Percentiles rank a stretch among this genome's conserved stretches.
Conservation (phyloP, 1,139 yeast species). For the Yamadazyma diddensiae region DNA sequence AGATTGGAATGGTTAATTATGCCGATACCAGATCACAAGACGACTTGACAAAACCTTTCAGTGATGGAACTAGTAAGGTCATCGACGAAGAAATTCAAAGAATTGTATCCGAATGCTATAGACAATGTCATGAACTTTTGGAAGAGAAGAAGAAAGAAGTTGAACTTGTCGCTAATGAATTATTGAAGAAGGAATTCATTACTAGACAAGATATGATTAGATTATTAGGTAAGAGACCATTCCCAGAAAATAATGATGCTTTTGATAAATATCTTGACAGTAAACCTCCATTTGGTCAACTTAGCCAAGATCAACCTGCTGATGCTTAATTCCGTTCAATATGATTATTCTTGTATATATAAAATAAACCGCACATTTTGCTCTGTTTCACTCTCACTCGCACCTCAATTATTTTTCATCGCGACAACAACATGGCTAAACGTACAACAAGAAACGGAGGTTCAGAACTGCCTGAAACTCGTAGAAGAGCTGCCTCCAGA, state of each 20-base stretch:
- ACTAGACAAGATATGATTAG: slow-evolving; percentile 90
- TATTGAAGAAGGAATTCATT: slow-evolving; percentile 78
- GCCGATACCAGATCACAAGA: slow-evolving; percentile 53
- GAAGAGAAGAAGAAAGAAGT: slow-evolving; percentile 72
- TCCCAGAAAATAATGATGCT: slow-evolving; percentile 86
- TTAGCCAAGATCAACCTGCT: slow-evolving; percentile 6
- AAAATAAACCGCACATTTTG: background rate
- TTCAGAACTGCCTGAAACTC: slow-evolving; percentile 7
- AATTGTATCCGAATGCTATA: slow-evolving; percentile 76
- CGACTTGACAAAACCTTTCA: slow-evolving; percentile 80
- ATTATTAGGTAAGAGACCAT: slow-evolving; percentile 84
- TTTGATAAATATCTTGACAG: slow-evolving; percentile 76
- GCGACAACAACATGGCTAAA: slow-evolving; percentile 7
- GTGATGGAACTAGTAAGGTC: slow-evolving; percentile 76
- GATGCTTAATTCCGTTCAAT: slow-evolving; percentile 1
- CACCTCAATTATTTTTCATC: background rate
- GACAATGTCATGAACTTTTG: slow-evolving; percentile 63
- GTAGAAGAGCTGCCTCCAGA: slow-evolving; percentile 11
- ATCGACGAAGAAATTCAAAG: slow-evolving; percentile 85
- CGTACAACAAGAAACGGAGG: slow-evolving; percentile 6
- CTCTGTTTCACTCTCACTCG: background rate
- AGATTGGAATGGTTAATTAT: slow-evolving; percentile 79
- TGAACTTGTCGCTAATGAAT: slow-evolving; percentile 80
- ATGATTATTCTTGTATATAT: slow-evolving; percentile 6
- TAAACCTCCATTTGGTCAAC: slow-evolving; percentile 31